Conservation (phyloP, 2,329 filamentous ascomycete genomes). For the Neofusicoccum parvum region DNA sequence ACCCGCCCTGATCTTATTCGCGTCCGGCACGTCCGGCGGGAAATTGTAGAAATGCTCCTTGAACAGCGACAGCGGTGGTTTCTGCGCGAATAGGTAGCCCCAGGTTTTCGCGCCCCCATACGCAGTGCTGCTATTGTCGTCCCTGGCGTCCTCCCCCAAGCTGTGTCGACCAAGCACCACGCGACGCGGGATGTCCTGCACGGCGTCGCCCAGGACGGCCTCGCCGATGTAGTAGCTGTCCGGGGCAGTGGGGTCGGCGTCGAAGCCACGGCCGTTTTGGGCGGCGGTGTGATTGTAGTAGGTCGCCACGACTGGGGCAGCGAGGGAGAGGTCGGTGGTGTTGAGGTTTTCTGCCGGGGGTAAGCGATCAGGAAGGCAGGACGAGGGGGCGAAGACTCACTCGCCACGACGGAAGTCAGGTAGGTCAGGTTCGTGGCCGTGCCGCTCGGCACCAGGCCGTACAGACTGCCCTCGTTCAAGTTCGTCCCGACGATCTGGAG, state of each 20-base stretch:
- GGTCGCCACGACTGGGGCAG: background rate
- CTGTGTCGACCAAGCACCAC: background rate
- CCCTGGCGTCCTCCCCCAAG: background rate
- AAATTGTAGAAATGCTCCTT: background rate
- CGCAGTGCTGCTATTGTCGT: too few relatives aligned
- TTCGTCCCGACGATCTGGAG: background rate
- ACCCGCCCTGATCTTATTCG: background rate
- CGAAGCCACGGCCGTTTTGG: constrained; percentile 14
- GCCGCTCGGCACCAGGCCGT: background rate
- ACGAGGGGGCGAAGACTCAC: background rate
- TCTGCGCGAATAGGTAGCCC: constrained; percentile 8
- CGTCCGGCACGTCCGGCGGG: background rate
- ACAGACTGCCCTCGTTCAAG: constrained; percentile 13
- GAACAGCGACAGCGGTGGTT: background rate
- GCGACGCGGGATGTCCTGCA: background rate
- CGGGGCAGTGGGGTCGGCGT: constrained; percentile 5
- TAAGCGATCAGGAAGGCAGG: background rate
- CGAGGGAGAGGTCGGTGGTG: background rate
- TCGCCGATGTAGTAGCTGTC: constrained; percentile 18
- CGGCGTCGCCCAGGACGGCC: constrained; percentile 1
- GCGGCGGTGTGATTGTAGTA: constrained; percentile 3
- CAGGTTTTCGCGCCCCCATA: background rate
- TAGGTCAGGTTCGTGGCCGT: constrained; percentile 1
- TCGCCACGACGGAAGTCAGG: background rate
- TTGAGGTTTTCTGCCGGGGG: background rate